Percentiles rank a stretch among this genome's conserved stretches.
Evolutionary conservation across 495 filamentous ascomycete genomes (phyloP).

Genomic region (Chaetomium cochliodes): DNA sequence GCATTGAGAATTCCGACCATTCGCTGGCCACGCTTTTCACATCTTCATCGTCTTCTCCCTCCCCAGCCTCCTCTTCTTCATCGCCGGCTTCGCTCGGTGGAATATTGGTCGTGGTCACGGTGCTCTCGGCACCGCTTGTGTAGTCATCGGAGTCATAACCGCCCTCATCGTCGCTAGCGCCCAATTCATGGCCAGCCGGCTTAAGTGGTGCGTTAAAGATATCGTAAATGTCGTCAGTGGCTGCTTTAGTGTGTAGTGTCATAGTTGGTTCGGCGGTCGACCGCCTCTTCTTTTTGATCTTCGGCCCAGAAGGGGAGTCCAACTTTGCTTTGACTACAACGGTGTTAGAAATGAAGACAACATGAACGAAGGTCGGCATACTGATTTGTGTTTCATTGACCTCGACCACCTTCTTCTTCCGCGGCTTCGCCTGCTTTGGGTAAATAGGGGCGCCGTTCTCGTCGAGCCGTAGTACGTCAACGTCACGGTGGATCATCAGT

Average conservation of each 20-base stretch:
- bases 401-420: constrained; percentile 73
- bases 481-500: constrained; percentile 47
- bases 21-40: constrained; percentile 64
- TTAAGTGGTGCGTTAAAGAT: constrained; percentile 92
- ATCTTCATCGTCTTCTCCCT: constrained; percentile 63
- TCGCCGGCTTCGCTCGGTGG: constrained; percentile 50
- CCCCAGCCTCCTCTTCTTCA: constrained; percentile 37
- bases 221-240: constrained; percentile 94
- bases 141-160: constrained; percentile 73
- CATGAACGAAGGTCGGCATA: constrained; percentile 43
- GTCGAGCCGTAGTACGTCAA: constrained; percentile 46
- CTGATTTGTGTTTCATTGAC: constrained; percentile 83
- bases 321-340: constrained; percentile 82
- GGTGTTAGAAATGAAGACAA: constrained; percentile 22
- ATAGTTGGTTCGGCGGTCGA: constrained; percentile 77
- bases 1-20: constrained; percentile 82
- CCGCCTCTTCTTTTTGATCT: constrained; percentile 66
- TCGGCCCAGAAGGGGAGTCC: constrained; percentile 76
- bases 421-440: constrained; percentile 36
- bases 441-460: constrained; percentile 51
- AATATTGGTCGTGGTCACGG: constrained; percentile 52
- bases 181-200: constrained; percentile 40
- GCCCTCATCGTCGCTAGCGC: constrained; percentile 61
- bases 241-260: constrained; percentile 93
- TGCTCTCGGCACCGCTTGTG: constrained; percentile 79